Base-by-base conservation (phyloP, 768 basidiomycete species). In the Terana coerulea region DNA sequence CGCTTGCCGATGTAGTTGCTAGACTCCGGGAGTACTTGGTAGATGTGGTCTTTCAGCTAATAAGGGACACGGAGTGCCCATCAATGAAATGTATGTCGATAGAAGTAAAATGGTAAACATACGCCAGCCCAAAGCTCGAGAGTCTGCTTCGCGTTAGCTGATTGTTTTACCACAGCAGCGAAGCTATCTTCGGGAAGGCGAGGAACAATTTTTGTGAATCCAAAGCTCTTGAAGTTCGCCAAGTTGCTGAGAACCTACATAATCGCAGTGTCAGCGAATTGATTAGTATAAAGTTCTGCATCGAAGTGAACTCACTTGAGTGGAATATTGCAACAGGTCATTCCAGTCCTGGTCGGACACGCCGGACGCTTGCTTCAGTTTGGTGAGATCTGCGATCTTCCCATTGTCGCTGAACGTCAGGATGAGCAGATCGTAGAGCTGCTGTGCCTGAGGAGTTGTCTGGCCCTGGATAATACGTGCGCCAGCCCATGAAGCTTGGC, bases 191-290 rank as follows among this genome's bases (percentile, higher is more conserved):
- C 60, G 2, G 80, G 60, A 40, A 88, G 60, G 19, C 92, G 84
- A 19, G 92, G 91, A 42, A 91, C 63, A 58, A 95, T 86, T 71
- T 95, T 94, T 36, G 87, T 88, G 61, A 86, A 88, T 1, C 91
- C 91, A 55, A 94, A 94, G 2, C 75, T 78, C 64, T 81, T 88
- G 69, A 83, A 91, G 68, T 92, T 92, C 21, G 80, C 76, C 29
- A 86, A 72, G 62, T 84, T 84, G 64, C 77, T 79, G 52, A 86
- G 59, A 12, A 77, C 76, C 74, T 72, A 28, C 25, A n/a, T n/a
- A n/a, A 25, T 5, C 8, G 39, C 5, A 22, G 5, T 40, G 5
- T 22, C 2, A 33, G 26, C n/a, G n/a, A n/a, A n/a, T 31, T 33
- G 26, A 46, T 28, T 33, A 29, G 7, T 5, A 48, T 34, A 22